These are phyloP conservation scores for Bipolaris sorokiniana DNA, from an alignment of 2,329 filamentous ascomycete genomes.

Conservation along the genomic window DNA sequence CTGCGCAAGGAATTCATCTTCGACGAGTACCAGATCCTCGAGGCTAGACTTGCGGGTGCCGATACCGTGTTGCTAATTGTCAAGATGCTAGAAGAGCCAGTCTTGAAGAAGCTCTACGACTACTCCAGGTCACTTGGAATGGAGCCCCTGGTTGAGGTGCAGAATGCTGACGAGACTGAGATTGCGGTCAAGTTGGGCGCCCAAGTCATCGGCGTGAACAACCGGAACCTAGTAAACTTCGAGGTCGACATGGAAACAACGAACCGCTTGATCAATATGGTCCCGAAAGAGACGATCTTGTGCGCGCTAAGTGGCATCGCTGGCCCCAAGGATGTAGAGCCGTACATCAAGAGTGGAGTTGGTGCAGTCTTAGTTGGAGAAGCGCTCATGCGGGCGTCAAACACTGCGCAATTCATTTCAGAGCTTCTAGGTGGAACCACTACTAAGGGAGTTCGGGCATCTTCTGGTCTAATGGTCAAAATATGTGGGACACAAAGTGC, in stretches of 20 bases:
- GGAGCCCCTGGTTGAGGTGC: constrained; percentile 97
- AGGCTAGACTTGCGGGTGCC: constrained; percentile 88
- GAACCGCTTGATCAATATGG: constrained; percentile 83
- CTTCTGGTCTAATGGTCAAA: constrained; percentile 71
- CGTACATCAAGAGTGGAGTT: constrained; percentile 87
- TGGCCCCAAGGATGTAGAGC: constrained; percentile 82
- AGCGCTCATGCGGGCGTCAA: constrained; percentile 88
- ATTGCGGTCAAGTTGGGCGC: constrained; percentile 84
- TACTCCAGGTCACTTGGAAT: constrained; percentile 92
- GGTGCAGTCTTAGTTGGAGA: constrained; percentile 94
- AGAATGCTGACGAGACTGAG: constrained; percentile 91
- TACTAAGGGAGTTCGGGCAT: constrained; percentile 17
- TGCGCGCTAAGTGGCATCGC: constrained; percentile 95
- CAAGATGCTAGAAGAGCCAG: constrained; percentile 86
- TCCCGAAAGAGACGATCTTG: constrained; percentile 83
- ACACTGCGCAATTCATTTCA: constrained; percentile 82
- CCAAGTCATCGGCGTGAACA: constrained; percentile 95
- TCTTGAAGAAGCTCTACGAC: constrained; percentile 78
- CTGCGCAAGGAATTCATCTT: constrained; percentile 97
- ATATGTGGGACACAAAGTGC: constrained; percentile 90
- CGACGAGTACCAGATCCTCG: constrained; percentile 96
- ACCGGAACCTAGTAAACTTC: constrained; percentile 94
- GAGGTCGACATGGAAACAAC: constrained; percentile 95
- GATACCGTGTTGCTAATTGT: constrained; percentile 96
- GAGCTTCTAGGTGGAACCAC: constrained; percentile 72